A percentile compares a stretch with the other conserved stretches of the same genome.
Conservation (phyloP, 2,329 filamentous ascomycete species). For the Fulvia fulva region DNA sequence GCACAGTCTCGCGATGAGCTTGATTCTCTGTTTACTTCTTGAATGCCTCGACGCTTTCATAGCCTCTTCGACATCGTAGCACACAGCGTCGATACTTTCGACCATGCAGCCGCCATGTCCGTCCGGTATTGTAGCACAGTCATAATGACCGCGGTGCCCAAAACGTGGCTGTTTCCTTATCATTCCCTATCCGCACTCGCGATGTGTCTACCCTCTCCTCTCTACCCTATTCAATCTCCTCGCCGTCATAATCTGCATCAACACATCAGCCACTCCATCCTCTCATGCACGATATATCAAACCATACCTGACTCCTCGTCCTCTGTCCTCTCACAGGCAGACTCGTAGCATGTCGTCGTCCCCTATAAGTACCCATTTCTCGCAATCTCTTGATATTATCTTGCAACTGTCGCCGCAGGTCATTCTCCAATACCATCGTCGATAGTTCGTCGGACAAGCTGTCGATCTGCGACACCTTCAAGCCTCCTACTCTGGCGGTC, state of each 20-base stretch:
- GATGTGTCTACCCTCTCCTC: constrained; percentile 44
- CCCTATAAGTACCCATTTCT: constrained; percentile 87
- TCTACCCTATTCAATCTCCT: constrained; percentile 57
- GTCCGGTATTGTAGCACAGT: no score
- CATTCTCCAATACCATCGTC: constrained; percentile 90
- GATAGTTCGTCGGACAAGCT: constrained; percentile 81
- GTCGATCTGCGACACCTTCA: constrained; percentile 72
- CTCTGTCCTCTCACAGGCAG: constrained; percentile 87
- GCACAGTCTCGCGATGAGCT: no score
- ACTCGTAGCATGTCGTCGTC: constrained; percentile 86
- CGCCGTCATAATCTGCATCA: constrained; percentile 53
- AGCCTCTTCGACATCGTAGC: no score
- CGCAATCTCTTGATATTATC: constrained; percentile 83
- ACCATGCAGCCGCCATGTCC: no score
- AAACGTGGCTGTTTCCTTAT: no score
- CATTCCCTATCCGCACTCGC: no score
- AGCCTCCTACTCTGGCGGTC: constrained; percentile 68
- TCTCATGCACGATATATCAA: neutral
- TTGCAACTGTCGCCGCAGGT: constrained; percentile 69
- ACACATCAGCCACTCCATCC: neutral
- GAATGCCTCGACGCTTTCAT: no score
- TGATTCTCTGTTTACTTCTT: no score
- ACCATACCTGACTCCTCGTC: constrained; percentile 68
- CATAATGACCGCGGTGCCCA: neutral
- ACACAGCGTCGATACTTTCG: no score